phyloP scores from a whole-genome alignment of 106 monocot genomes.

The Phalaenopsis equestris region DNA sequence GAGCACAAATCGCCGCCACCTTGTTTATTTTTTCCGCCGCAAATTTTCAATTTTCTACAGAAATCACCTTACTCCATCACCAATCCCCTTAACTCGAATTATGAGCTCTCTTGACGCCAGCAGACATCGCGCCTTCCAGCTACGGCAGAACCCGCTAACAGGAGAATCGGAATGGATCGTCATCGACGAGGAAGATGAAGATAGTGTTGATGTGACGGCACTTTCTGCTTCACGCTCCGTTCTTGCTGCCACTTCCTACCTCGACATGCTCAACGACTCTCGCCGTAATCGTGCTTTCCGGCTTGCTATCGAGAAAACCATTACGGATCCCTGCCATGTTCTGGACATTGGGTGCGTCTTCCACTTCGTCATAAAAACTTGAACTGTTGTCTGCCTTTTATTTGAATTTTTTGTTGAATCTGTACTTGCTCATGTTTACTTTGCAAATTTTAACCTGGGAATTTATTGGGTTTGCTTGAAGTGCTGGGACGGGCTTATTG shows the following conservation, averaged over 20 bases:
- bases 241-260: conserved; percentile 74
- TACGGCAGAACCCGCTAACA: conserved; percentile 64
- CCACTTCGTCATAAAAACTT: neutral
- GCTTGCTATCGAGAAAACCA: conserved; percentile 61
- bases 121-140: conserved; percentile 56
- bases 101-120: conserved; percentile 4
- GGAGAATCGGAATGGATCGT: conserved; percentile 93
- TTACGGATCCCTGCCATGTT: conserved; percentile 67
- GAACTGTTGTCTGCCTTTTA: neutral
- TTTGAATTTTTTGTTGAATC: neutral
- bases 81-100: neutral
- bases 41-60: neutral
- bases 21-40: neutral
- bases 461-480: conserved; percentile 9
- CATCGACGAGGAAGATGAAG: conserved; percentile 40
- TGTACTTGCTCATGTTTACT: neutral
- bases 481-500: conserved; percentile 88
- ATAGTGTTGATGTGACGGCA: neutral
- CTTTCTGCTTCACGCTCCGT: conserved; percentile 12
- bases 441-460: neutral
- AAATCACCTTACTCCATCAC: too few relatives aligned
- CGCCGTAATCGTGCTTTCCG: conserved; percentile 64
- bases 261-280: conserved; percentile 95
- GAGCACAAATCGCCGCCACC: neutral
- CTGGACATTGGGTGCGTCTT: conserved; percentile 74